These are phyloP conservation scores for Trichoderma sp. DNA, from an alignment of 2,329 filamentous ascomycete species.

Conservation along the genomic window DNA sequence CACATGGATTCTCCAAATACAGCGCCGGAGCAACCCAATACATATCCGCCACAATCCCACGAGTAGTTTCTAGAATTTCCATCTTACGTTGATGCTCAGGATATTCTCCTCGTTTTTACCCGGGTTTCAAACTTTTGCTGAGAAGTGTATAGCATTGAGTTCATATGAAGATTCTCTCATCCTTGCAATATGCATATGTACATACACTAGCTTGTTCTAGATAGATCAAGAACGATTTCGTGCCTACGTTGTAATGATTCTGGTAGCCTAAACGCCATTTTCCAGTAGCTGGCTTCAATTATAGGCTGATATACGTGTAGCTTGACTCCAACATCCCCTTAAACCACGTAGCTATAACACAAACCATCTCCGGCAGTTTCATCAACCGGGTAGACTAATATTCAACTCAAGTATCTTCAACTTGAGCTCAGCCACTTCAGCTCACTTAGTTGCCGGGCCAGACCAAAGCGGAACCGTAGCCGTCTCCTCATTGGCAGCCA, in stretches of 20 bases:
- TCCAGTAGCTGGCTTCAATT: not conserved
- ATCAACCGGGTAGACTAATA: not conserved
- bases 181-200: not conserved
- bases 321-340: not conserved
- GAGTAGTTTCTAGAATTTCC: not conserved
- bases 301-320: not conserved
- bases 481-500: constrained; percentile 23
- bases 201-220: not conserved
- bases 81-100: not conserved
- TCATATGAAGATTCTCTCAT: not conserved
- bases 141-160: not conserved
- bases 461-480: not conserved
- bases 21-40: not conserved
- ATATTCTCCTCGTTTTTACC: not conserved
- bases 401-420: not conserved
- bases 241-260: not conserved
- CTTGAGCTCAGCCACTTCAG: not conserved
- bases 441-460: not conserved
- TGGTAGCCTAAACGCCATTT: not conserved
- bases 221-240: not conserved
- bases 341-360: not conserved
- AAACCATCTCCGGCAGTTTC: not conserved
- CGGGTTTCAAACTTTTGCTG: not conserved
- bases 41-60: not conserved
- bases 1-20: not conserved